Evolutionary conservation across 176 grass and related monocot genomes (phyloP), one percentile per base, ranked within the genome.

Genomic region (Melocanna baccifera): DNA sequence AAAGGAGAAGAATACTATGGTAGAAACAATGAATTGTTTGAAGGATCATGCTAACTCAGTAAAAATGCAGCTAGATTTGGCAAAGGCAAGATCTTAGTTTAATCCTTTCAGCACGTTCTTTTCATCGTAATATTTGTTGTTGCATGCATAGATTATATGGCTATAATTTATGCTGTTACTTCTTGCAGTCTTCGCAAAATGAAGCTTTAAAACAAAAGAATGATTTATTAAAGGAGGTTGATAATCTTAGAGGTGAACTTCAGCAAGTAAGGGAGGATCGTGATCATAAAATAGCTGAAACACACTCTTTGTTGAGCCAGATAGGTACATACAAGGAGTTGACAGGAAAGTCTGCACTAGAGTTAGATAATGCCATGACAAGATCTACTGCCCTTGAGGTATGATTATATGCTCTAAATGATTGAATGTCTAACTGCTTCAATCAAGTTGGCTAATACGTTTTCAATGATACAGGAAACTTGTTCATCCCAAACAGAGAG

Each of bases 1-100:
- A 61, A 94, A 90, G 12, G 97, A 99, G 84, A 99, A 99, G 90
- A 99, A 87, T 71, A 87, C 91, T 45, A 96, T 96, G 88, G 87
- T 90, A 2, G 94, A 97, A 65, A 88, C 85, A 22, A 88, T 94
- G 91, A 84, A 90, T 67, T 47, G 87, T 75, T 18, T 97, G 36
- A 97, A 82, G 53, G 97, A 99, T 62, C 89, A 94, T 73, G 85
- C 85, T 20, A 92, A 88, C 78, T 87, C 86, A 12, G 66, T 96
- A 42, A 99, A 96, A 43, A 74, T 81, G 23, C 97, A 99, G 63
- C 78, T 99, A 37, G 93, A 95, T 26, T 79, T 91, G 53, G 77
- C 87, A 23, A 91, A 84, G 83, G 94, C 90, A 74, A 32, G 50
- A 73, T 69, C 19, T 73, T 48, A 53, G 61, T 76, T 52, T 36